phyloP scores from a whole-genome alignment of 148 eudicot genomes.

The Gaultheria prostrata region DNA sequence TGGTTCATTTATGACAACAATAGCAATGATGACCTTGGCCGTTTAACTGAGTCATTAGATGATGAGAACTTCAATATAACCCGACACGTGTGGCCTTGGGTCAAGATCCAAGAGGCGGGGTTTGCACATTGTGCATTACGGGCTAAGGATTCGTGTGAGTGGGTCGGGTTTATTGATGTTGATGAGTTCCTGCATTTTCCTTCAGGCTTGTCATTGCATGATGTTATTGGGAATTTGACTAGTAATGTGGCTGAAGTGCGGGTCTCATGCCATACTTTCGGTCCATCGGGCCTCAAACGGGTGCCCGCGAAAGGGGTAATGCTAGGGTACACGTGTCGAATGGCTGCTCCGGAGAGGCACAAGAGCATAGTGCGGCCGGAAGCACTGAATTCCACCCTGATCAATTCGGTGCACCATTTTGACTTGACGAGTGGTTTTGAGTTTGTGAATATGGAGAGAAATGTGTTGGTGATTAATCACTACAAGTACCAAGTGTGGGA shows the following conservation, averaged over 20 bases:
- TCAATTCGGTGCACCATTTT: conserved; percentile 60
- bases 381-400: conserved; percentile 36
- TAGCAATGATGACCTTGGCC: conserved; percentile 36
- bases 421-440: conserved; percentile 29
- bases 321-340: conserved; percentile 52
- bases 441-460: conserved; percentile 18
- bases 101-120: conserved; percentile 67
- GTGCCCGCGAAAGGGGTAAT: conserved; percentile 42
- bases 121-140: conserved; percentile 55
- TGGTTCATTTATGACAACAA: conserved; percentile 64
- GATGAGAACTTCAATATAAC: conserved; percentile 29
- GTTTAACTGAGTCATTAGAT: conserved; percentile 26
- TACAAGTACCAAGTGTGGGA: conserved; percentile 58
- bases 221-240: conserved; percentile 21
- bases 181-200: conserved; percentile 56
- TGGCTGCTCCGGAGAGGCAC: conserved; percentile 44
- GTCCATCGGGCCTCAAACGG: conserved; percentile 49
- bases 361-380: conserved; percentile 56
- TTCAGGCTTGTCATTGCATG: conserved; percentile 16
- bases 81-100: conserved; percentile 62
- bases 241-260: conserved; percentile 37
- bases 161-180: conserved; percentile 62
- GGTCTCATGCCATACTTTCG: conserved; percentile 40
- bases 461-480: conserved; percentile 47
- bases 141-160: conserved; percentile 47